A percentile compares a stretch with the other conserved stretches of the same genome.
These are phyloP conservation scores for Bisporella sp. DNA, from an alignment of 2,329 filamentous ascomycete species.

Conservation along the genomic window DNA sequence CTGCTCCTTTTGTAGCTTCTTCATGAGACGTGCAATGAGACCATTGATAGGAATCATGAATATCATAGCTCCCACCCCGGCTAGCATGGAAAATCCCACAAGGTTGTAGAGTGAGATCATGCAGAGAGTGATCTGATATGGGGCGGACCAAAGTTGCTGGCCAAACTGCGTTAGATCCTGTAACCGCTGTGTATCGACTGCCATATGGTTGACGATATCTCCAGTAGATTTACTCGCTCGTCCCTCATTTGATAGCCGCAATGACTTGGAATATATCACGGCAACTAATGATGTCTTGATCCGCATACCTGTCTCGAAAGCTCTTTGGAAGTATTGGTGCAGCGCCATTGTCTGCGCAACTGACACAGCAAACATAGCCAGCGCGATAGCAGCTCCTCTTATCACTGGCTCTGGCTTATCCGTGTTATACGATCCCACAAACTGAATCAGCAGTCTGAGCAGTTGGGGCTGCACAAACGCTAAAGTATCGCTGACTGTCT, in stretches of 20 bases:
- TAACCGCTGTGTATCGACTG: conserved; percentile 90
- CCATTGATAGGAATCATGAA: conserved; percentile 97
- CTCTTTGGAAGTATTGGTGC: conserved; percentile 94
- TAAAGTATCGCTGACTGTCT: conserved; percentile 77
- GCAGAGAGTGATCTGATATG: conserved; percentile 92
- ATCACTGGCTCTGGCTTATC: conserved; percentile 67
- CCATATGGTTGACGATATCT: conserved; percentile 99
- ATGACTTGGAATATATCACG: conserved; percentile 86
- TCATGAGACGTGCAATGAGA: conserved; percentile 86
- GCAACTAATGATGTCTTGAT: conserved; percentile 88
- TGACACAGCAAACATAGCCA: conserved; percentile 88
- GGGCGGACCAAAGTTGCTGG: conserved; percentile 92
- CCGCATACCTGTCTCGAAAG: conserved; percentile 94
- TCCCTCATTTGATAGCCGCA: conserved; percentile 89
- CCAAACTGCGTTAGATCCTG: conserved; percentile 94
- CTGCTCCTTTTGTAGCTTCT: conserved; percentile 86
- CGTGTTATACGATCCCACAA: conserved; percentile 68
- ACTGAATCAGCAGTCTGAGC: conserved; percentile 74
- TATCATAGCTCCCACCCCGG: conserved; percentile 90
- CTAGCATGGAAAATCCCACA: conserved; percentile 93
- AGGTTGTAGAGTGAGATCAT: conserved; percentile 94
- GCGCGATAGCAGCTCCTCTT: conserved; percentile 77
- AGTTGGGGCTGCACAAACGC: conserved; percentile 90
- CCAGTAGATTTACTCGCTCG: conserved; percentile 83
- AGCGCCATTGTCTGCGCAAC: conserved; percentile 81